Evolutionary conservation across 2,329 filamentous ascomycete genomes (phyloP).

Genomic region (Aspergillus niger): DNA sequence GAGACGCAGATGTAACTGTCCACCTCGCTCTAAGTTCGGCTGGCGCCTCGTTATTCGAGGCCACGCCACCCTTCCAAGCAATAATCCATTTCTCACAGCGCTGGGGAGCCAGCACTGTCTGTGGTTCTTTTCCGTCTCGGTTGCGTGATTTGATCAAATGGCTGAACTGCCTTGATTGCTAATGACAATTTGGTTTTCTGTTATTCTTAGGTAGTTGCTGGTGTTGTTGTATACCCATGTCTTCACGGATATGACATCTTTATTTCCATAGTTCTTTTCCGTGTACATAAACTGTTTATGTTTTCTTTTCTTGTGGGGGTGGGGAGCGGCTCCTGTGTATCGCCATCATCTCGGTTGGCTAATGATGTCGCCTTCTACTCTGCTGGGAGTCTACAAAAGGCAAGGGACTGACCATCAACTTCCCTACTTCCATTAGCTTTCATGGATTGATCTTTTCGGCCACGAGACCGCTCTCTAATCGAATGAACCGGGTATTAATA

Average conservation of each 20-base stretch:
- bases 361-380: neutral
- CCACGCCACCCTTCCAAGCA: neutral
- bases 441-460: neutral
- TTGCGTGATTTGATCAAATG: neutral
- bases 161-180: neutral
- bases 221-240: constrained; percentile 27
- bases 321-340: constrained; percentile 14
- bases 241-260: constrained; percentile 9
- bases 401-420: neutral
- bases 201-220: constrained; percentile 16
- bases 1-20: constrained; percentile 32
- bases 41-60: neutral
- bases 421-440: neutral
- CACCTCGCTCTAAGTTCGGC: neutral
- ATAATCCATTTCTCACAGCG: neutral
- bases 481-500: too few species aligned
- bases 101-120: neutral
- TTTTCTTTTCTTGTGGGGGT: constrained; percentile 8
- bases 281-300: constrained; percentile 27
- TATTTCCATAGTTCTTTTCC: constrained; percentile 18
- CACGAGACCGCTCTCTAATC: too few species aligned
- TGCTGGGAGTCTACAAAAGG: neutral
- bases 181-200: constrained; percentile 1
- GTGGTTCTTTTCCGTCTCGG: neutral
- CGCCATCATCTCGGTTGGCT: neutral